Conservation (phyloP, 495 filamentous ascomycete species). For the Talaromyces adpressus region DNA sequence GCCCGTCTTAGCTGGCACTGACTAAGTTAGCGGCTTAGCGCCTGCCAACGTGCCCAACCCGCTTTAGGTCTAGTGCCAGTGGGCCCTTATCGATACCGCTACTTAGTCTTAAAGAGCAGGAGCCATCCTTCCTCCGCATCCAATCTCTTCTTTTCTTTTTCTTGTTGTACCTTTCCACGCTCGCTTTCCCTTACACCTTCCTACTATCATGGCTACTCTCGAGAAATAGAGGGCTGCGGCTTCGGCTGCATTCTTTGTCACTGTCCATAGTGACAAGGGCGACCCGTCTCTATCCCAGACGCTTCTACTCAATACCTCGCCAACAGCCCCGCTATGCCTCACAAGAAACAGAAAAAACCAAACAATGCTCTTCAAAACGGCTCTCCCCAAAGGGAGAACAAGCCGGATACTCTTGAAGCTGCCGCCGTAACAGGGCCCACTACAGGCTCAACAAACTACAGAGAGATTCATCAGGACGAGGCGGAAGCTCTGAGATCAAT, state of each 20-base stretch:
- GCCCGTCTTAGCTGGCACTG: background rate
- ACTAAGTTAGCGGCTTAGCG: background rate
- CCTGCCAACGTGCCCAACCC: background rate
- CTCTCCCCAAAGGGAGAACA: constrained; percentile 27
- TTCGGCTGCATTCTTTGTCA: constrained; percentile 36
- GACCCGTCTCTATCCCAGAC: constrained; percentile 11
- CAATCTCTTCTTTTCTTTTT: constrained; percentile 6
- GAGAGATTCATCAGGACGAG: constrained; percentile 80
- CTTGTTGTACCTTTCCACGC: background rate
- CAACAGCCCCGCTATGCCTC: constrained; percentile 43
- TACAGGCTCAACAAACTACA: constrained; percentile 56
- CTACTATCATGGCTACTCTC: constrained; percentile 15
- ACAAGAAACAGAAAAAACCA: constrained; percentile 40
- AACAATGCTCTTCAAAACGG: constrained; percentile 23
- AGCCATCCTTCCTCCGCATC: constrained; percentile 1
- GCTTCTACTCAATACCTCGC: constrained; percentile 12
- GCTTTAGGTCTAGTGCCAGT: background rate
- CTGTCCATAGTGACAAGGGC: constrained; percentile 20
- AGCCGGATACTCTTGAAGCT: constrained; percentile 20
- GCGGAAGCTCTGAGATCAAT: constrained; percentile 82
- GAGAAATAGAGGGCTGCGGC: constrained; percentile 34
- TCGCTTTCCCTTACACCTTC: background rate
- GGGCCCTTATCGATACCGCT: constrained; percentile 11
- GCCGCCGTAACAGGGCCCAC: constrained; percentile 10
- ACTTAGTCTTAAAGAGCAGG: background rate